Evolutionary conservation across 2,329 filamentous ascomycete genomes (phyloP).

Genomic region (Purpureocillium lavendulum): DNA sequence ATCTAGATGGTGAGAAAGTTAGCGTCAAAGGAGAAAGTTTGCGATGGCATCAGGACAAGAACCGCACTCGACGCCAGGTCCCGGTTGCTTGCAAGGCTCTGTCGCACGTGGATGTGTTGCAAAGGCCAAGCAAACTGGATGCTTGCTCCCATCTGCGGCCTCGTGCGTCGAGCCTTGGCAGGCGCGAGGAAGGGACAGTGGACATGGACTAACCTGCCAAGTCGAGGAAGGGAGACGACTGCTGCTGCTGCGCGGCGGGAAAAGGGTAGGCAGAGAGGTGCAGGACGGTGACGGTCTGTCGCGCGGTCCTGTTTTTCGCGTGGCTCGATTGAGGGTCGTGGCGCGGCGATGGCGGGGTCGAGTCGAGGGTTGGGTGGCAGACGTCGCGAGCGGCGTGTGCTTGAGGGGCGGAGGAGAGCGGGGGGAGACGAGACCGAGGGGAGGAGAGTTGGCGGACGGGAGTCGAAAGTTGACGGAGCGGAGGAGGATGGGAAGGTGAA

Average conservation of each 20-base stretch:
- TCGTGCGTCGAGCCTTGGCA: background rate
- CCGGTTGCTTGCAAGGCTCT: background rate
- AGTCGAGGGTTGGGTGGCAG: slow-evolving; percentile 4
- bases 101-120: background rate
- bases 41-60: no score
- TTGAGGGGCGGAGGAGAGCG: background rate
- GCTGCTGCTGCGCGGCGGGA: no score
- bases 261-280: no score
- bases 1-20: no score
- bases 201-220: no score
- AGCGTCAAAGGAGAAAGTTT: no score
- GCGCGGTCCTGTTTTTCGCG: background rate
- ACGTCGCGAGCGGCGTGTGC: slow-evolving; percentile 10
- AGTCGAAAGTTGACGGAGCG: slow-evolving; percentile 1
- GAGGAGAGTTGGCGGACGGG: slow-evolving; percentile 5
- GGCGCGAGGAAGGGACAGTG: no score
- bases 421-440: slow-evolving; percentile 7
- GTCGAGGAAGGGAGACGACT: no score
- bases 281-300: slow-evolving; percentile 6
- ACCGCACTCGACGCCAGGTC: no score
- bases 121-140: background rate
- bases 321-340: slow-evolving; percentile 5
- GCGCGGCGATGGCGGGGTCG: slow-evolving; percentile 14
- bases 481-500: slow-evolving; percentile 9
- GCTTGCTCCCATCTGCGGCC: background rate